A percentile compares a stretch with the other conserved stretches of the same genome.
Conservation (phyloP, 352 stramenopile genomes). For the Phytophthora hibernalis region DNA sequence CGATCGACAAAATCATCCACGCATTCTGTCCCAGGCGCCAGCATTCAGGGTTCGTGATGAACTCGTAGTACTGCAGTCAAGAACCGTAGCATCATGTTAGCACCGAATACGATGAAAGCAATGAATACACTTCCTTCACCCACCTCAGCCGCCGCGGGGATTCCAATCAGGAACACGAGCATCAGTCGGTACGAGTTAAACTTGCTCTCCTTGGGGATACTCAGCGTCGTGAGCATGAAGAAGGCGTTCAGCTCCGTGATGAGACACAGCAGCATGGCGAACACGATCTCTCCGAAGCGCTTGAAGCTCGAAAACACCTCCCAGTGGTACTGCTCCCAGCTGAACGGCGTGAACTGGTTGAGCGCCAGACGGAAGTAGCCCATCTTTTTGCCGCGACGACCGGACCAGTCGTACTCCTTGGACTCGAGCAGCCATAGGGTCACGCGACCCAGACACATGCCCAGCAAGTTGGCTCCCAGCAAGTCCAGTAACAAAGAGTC, state of each 20-base stretch:
- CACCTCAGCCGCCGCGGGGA: slow-evolving; percentile 82
- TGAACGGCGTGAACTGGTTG: slow-evolving; percentile 90
- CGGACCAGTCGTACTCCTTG: slow-evolving; percentile 92
- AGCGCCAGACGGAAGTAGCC: slow-evolving; percentile 74
- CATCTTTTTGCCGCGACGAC: slow-evolving; percentile 76
- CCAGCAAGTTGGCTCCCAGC: slow-evolving; percentile 92
- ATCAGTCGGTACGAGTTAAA: slow-evolving; percentile 86
- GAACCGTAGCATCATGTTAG: slow-evolving; percentile 11
- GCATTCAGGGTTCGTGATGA: slow-evolving; percentile 81
- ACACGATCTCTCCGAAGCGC: slow-evolving; percentile 84
- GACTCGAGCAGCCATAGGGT: slow-evolving; percentile 85
- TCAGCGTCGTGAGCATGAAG: slow-evolving; percentile 91
- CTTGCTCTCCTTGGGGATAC: slow-evolving; percentile 87
- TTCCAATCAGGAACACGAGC: slow-evolving; percentile 83
- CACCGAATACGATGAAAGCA: background rate
- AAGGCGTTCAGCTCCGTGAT: slow-evolving; percentile 94
- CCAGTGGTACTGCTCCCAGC: slow-evolving; percentile 92
- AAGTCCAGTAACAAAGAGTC: slow-evolving; percentile 93
- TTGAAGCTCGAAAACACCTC: slow-evolving; percentile 93
- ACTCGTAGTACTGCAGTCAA: slow-evolving; percentile 80
- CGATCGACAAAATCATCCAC: slow-evolving; percentile 86
- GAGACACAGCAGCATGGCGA: slow-evolving; percentile 86
- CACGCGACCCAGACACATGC: slow-evolving; percentile 83
- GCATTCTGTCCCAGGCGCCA: slow-evolving; percentile 81
- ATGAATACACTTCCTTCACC: background rate